phyloP scores from a whole-genome alignment of 257 asterid species.

The Verbascum thapsus region DNA sequence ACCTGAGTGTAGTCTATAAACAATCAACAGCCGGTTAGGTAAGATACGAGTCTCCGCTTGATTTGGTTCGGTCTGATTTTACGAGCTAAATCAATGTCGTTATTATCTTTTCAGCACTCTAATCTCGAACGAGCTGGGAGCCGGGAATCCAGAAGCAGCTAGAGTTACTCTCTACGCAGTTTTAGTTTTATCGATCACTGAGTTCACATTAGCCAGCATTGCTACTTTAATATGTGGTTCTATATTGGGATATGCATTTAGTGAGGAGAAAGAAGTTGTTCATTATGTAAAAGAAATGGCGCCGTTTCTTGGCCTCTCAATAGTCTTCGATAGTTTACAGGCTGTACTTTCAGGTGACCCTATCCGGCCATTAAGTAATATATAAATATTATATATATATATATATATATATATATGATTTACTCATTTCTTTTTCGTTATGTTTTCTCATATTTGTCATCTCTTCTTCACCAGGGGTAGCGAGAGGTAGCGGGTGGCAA shows the following conservation, averaged over 20 bases:
- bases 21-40: too few relatives aligned
- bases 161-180: constrained; percentile 46
- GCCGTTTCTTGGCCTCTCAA: constrained; percentile 62
- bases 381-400: background rate
- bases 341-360: constrained; percentile 59
- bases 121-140: constrained; percentile 77
- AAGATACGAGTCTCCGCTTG: too few relatives aligned
- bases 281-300: constrained; percentile 56
- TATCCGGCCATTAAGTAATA: too few relatives aligned
- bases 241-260: constrained; percentile 60
- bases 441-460: too few relatives aligned
- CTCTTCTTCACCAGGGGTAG: constrained; percentile 44
- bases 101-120: constrained; percentile 46
- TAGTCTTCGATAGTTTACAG: constrained; percentile 61
- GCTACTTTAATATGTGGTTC: constrained; percentile 38
- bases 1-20: too few relatives aligned
- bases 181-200: constrained; percentile 46
- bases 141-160: constrained; percentile 66
- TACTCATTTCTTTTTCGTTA: background rate
- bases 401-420: background rate
- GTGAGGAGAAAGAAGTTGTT: constrained; percentile 55
- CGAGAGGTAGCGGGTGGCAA: constrained; percentile 63
- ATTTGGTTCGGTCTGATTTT: too few relatives aligned
- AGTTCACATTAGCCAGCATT: constrained; percentile 49
- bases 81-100: too few relatives aligned